phyloP scores from a whole-genome alignment of 2,329 filamentous ascomycete genomes.

The Ceratocystis variospora region DNA sequence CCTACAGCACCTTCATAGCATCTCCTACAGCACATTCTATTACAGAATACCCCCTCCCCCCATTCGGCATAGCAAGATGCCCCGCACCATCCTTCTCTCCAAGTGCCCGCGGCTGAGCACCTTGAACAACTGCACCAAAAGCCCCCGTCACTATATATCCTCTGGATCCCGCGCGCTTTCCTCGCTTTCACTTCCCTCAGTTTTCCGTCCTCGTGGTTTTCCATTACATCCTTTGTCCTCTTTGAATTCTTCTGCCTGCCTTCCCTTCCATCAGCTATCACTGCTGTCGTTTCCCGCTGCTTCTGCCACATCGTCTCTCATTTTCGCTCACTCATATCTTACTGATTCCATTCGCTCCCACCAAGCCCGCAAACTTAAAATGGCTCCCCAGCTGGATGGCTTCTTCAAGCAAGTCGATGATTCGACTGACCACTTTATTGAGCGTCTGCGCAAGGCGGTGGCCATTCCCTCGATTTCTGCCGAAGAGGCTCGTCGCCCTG shows the following conservation, averaged over 20 bases:
- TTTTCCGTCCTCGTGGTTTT: constrained; percentile 17
- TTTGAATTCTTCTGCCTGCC: constrained; percentile 10
- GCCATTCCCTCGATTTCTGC: constrained; percentile 93
- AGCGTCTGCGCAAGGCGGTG: constrained; percentile 79
- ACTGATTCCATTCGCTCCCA: constrained; percentile 40
- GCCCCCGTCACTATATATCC: constrained; percentile 14
- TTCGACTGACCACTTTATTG: constrained; percentile 69
- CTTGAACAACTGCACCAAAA: constrained; percentile 8
- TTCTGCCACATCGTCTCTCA: not conserved
- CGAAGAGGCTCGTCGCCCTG: constrained; percentile 72
- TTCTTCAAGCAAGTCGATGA: constrained; percentile 88
- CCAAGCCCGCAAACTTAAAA: constrained; percentile 48
- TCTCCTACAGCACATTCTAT: too few species aligned
- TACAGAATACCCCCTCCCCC: too few species aligned
- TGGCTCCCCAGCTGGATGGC: constrained; percentile 80
- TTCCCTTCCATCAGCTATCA: constrained; percentile 5
- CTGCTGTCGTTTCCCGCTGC: constrained; percentile 9
- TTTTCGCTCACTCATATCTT: constrained; percentile 33
- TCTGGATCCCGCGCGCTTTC: constrained; percentile 11
- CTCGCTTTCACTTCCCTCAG: constrained; percentile 20
- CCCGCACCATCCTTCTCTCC: constrained; percentile 32
- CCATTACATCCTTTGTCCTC: constrained; percentile 15
- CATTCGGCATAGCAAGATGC: constrained; percentile 26
- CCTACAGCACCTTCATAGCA: too few species aligned
- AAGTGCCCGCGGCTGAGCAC: constrained; percentile 14